Evolutionary conservation across 257 asterid genomes (phyloP), one percentile per base, ranked within the genome.

Genomic region (Nicotiana knightiana): DNA sequence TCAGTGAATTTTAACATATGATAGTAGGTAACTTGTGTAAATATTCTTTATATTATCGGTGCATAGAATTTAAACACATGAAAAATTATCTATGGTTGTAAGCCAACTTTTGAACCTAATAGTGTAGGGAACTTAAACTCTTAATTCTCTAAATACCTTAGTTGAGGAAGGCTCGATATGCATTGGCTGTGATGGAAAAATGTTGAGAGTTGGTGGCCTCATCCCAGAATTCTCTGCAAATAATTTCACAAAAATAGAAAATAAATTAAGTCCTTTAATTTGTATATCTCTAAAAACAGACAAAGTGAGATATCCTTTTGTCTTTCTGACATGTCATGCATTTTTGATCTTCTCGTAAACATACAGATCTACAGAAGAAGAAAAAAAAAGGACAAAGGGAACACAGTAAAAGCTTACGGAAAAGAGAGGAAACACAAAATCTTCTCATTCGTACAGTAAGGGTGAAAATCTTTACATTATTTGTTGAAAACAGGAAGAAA

Each of bases 141-240:
- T 62, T n/a, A 8, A 81, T 58, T 9, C 26, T 62, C 43, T 65
- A 21, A 5, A 18, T 53, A 91, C 97, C 94, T 89, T 91, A 65
- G 92, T 81, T 82, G 93, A 76, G 63, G 93, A 55, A 54, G 94
- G 88, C 83, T 88, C 92, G 67, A 88, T 97, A 89, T 96, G 99
- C 98, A 96, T 94, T 90, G 97, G 99, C 81, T 93, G 95, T 59
- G 99, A 94, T 21, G 99, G 98, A 82, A 96, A 96, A 67, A 96
- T 96, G 89, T 93, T 94, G 76, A 94, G 88, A 75, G 99, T 96
- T 57, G 88, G 91, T 75, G 97, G 97, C 81, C 89, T 91, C 90
- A 88, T 87, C 73, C 92, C 97, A 16, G 85, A 71, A 85, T 91
- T 89, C 78, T 92, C 99, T 93, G 91, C 91, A 87, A 43, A 18